phyloP scores from a whole-genome alignment of 495 filamentous ascomycete species.

The Aspergillus egyptiacus region DNA sequence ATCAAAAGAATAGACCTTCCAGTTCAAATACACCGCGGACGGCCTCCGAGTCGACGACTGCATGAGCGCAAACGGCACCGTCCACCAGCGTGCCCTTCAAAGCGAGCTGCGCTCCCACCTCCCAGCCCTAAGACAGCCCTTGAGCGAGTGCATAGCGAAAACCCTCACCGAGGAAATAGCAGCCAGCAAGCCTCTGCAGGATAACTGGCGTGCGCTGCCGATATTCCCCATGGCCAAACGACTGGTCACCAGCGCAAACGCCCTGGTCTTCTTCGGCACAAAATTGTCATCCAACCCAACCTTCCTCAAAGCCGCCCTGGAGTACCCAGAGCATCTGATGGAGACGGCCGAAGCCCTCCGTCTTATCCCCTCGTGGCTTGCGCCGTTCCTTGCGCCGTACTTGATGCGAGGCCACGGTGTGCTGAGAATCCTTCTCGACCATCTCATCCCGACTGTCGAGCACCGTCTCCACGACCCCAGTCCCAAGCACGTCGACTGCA shows the following conservation, averaged over 20 bases:
- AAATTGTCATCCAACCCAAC: not conserved
- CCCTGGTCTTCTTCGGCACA: not conserved
- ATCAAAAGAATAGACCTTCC: not conserved
- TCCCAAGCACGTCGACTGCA: not conserved
- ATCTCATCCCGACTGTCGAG: not conserved
- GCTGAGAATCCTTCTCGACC: not conserved
- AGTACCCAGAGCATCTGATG: constrained; percentile 4
- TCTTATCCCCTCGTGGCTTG: not conserved
- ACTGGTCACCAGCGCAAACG: constrained; percentile 1
- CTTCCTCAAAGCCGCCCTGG: constrained; percentile 5
- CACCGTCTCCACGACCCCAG: not conserved
- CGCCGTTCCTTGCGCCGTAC: not conserved
- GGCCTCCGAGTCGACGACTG: not conserved
- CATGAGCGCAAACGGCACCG: not conserved
- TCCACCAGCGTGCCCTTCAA: constrained; percentile 1
- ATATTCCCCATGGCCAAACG: constrained; percentile 3
- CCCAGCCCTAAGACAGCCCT: not conserved
- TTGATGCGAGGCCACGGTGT: not conserved
- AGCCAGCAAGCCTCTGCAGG: not conserved
- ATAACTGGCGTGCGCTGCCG: not conserved
- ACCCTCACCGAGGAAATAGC: not conserved
- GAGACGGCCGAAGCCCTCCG: constrained; percentile 1
- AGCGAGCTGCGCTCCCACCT: constrained; percentile 1
- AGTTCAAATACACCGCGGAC: not conserved
- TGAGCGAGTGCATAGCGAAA: not conserved